Conservation (phyloP, 495 filamentous ascomycete genomes). For the Elaphomyces granulatus region DNA sequence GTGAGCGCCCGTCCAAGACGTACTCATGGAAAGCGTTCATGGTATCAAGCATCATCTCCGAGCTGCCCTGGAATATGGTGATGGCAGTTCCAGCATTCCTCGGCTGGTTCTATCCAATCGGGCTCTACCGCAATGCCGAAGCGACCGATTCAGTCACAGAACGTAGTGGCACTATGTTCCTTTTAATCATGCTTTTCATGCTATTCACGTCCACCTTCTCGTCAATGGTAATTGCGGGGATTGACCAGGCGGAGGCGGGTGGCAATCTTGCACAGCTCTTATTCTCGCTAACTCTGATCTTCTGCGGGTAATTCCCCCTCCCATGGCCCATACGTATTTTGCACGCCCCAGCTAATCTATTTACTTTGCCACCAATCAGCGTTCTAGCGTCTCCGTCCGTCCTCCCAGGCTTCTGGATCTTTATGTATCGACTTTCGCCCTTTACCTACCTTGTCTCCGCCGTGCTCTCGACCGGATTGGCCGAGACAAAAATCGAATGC, state of each 20-base stretch:
- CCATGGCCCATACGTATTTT: not conserved
- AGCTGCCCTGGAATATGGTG: slow-evolving; percentile 61
- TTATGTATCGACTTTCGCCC: slow-evolving; percentile 66
- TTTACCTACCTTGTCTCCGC: slow-evolving; percentile 56
- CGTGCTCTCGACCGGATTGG: slow-evolving; percentile 47
- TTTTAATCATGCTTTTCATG: slow-evolving; percentile 41
- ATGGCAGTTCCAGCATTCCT: slow-evolving; percentile 47
- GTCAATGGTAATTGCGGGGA: slow-evolving; percentile 49
- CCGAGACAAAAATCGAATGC: slow-evolving; percentile 44
- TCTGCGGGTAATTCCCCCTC: slow-evolving; percentile 24
- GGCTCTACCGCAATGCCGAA: slow-evolving; percentile 42
- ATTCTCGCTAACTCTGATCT: slow-evolving; percentile 48
- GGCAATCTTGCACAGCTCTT: slow-evolving; percentile 46
- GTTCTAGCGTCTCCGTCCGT: slow-evolving; percentile 48
- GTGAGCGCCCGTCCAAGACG: slow-evolving; percentile 55
- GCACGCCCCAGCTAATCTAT: not conserved
- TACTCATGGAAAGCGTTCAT: slow-evolving; percentile 69
- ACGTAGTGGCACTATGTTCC: slow-evolving; percentile 44
- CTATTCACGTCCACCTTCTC: slow-evolving; percentile 49
- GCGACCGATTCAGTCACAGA: slow-evolving; percentile 29
- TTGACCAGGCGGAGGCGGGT: slow-evolving; percentile 47
- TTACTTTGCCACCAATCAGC: slow-evolving; percentile 15
- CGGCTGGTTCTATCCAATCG: slow-evolving; percentile 56
- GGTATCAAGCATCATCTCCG: slow-evolving; percentile 52
- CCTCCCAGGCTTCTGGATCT: slow-evolving; percentile 67